Evolutionary conservation across 1,284 basidiomycete species (phyloP), one percentile per base, ranked within the genome.

Genomic region (Cryptococcus maquisensis): DNA sequence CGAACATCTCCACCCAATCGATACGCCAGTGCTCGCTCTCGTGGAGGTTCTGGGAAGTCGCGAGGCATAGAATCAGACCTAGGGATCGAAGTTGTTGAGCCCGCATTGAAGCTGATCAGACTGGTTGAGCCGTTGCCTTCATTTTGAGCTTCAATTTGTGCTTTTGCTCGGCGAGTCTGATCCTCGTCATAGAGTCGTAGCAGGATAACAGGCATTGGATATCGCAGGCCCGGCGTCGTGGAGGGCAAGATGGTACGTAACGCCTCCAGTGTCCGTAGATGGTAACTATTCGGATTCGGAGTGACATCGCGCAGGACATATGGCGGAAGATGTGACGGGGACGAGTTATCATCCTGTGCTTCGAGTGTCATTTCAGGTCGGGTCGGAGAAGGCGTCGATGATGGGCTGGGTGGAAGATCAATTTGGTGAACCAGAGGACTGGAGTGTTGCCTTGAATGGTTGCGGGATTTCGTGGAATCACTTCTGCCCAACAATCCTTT

Each of bases 1-100:
- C 64, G 51, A 12, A 69, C 59, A 56, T 71, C 67, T 9, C 69
- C 67, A 12, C 67, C 69, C 0, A 66, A 51, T n/a, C 69, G 49
- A 50, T 68, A 65, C 7, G 46, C 62, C n/a, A 64, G 35, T 1
- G 66, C 63, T 42, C 62, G 55, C 6, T 62, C 63, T 10, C 42
- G 44, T 16, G 51, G 2, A 2, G 55, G 41, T 47, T 59, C 59
- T 4, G 39, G 28, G 10, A 6, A 6, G 28, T 32, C 28, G 28
- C 28, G 28, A 32, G 28, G 7, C 28, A 32, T 32, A 1, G 28
- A 10, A 32, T 32, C 7, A 10, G 28, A 10, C 10, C 28, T 10
- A 10, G 28, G 28, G 28, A 32, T 8, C 10, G 10, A 32, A 2
- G 4, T 32, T 6, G 7, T 32, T 10, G 28, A 8, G 28, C 28